phyloP scores from a whole-genome alignment of 345 rosid species.

The Bruguiera sexangula region DNA sequence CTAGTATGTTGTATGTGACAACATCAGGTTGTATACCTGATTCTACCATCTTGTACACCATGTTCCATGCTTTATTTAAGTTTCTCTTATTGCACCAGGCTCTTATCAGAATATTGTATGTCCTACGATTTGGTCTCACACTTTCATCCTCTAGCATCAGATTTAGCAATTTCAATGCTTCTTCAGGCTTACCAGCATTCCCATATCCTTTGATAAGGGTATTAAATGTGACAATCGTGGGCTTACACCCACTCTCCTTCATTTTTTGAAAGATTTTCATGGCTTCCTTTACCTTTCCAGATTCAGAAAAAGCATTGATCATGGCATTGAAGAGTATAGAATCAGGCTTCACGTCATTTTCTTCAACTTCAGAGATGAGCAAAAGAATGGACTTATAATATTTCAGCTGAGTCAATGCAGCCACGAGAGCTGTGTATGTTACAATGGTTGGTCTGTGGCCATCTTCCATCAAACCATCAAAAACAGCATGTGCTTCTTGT shows the following conservation, averaged over 20 bases:
- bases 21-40: conserved; percentile 70
- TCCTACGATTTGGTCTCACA: conserved; percentile 68
- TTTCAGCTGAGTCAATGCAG: conserved; percentile 65
- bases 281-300: conserved; percentile 73
- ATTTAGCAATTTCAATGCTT: conserved; percentile 59
- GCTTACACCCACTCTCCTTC: conserved; percentile 76
- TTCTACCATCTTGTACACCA: conserved; percentile 62
- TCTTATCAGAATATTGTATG: conserved; percentile 70
- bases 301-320: conserved; percentile 85
- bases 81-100: conserved; percentile 77
- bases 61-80: conserved; percentile 73
- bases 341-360: conserved; percentile 71
- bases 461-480: conserved; percentile 58
- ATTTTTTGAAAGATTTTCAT: conserved; percentile 71
- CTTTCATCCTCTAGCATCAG: conserved; percentile 49
- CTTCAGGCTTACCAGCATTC: conserved; percentile 66
- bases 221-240: conserved; percentile 76
- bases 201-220: conserved; percentile 91
- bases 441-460: conserved; percentile 80
- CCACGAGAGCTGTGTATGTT: conserved; percentile 77
- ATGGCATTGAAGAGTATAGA: conserved; percentile 85
- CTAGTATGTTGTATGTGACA: conserved; percentile 78
- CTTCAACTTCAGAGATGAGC: conserved; percentile 65
- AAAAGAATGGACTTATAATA: conserved; percentile 55
- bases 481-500: conserved; percentile 66